phyloP scores from a whole-genome alignment of 1,284 basidiomycete species.

The Sanghuangporus weigelae region DNA sequence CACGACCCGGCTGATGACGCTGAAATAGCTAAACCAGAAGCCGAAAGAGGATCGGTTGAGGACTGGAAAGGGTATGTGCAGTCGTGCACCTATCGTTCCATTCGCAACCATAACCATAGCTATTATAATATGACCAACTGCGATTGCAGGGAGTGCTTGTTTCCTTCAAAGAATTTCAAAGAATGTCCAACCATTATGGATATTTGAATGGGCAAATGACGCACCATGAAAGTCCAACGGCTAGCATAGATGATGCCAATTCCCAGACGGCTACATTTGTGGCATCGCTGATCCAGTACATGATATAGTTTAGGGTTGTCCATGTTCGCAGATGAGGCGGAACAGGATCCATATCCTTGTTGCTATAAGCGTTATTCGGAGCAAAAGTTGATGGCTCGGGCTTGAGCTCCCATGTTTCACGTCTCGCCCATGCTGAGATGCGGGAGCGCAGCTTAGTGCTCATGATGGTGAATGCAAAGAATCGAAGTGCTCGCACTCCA shows the following conservation, averaged over 20 bases:
- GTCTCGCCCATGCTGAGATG: neutral
- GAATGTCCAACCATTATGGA: neutral
- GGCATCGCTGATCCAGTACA: slow-evolving; percentile 66
- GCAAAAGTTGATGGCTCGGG: slow-evolving; percentile 47
- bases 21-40: slow-evolving; percentile 76
- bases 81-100: slow-evolving; percentile 65
- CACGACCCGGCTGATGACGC: slow-evolving; percentile 66
- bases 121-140: slow-evolving; percentile 56
- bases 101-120: slow-evolving; percentile 56
- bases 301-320: slow-evolving; percentile 53
- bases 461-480: neutral
- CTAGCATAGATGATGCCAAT: slow-evolving; percentile 57
- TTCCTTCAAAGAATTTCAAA: slow-evolving; percentile 33
- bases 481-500: neutral
- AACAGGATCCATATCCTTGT: slow-evolving; percentile 73
- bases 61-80: slow-evolving; percentile 68
- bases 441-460: neutral
- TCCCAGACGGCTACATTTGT: slow-evolving; percentile 42
- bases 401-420: slow-evolving; percentile 41
- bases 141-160: slow-evolving; percentile 60
- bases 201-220: slow-evolving; percentile 5
- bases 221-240: slow-evolving; percentile 60
- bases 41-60: slow-evolving; percentile 74
- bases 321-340: slow-evolving; percentile 54
- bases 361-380: slow-evolving; percentile 52